Evolutionary conservation across 2,329 filamentous ascomycete species (phyloP).

Genomic region (Pseudogymnoascus sp.): DNA sequence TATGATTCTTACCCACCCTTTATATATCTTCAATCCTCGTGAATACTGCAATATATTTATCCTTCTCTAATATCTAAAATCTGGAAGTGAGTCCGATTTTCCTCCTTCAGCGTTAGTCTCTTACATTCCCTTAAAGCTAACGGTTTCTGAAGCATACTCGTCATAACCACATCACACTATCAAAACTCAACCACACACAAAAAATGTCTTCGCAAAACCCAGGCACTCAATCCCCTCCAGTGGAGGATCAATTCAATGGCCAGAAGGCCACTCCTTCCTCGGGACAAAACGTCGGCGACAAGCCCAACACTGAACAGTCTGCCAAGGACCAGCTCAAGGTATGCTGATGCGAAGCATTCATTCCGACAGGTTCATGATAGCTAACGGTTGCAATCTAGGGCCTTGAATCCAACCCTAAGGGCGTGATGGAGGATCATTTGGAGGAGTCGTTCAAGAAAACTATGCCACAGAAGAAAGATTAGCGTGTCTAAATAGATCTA

Average conservation of each 20-base stretch:
- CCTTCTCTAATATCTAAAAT: background rate
- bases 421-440: constrained; percentile 51
- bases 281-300: constrained; percentile 50
- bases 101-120: background rate
- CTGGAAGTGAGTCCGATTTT: background rate
- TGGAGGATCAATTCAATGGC: constrained; percentile 55
- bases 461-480: background rate
- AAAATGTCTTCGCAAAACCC: constrained; percentile 42
- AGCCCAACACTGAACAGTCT: constrained; percentile 41
- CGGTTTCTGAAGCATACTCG: background rate
- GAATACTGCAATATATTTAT: background rate
- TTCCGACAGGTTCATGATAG: background rate
- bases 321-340: constrained; percentile 44
- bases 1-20: background rate
- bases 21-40: background rate
- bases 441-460: constrained; percentile 40
- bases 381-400: constrained; percentile 28
- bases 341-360: constrained; percentile 13
- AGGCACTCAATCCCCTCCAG: constrained; percentile 71
- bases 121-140: background rate
- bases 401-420: constrained; percentile 58
- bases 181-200: background rate
- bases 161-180: background rate
- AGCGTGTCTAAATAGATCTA: background rate
- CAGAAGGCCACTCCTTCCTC: constrained; percentile 48